These are phyloP conservation scores for Emmonsiellopsis sp. DNA, from an alignment of 2,329 filamentous ascomycete species.

Conservation along the genomic window DNA sequence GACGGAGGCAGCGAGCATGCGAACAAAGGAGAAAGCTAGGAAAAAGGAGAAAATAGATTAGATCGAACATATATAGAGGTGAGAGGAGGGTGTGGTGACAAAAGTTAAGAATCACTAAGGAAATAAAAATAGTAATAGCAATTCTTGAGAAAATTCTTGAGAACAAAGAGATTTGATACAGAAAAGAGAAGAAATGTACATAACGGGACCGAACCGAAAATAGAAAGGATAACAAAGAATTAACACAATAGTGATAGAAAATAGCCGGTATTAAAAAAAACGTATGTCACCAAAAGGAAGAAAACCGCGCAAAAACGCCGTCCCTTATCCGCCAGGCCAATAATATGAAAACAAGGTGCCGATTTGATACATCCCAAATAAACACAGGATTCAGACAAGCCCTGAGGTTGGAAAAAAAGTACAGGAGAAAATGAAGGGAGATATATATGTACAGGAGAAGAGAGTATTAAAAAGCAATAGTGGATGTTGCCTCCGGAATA, in stretches of 20 bases:
- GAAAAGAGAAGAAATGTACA: background rate
- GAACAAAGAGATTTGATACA: background rate
- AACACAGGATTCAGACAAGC: background rate
- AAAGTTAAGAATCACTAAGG: no score
- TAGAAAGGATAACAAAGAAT: no score
- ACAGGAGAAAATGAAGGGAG: conserved; percentile 1
- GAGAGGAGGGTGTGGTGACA: no score
- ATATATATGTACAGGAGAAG: conserved; percentile 7
- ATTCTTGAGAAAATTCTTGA: background rate
- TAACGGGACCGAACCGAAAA: background rate
- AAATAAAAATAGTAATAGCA: background rate
- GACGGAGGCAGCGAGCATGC: background rate
- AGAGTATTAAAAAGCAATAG: background rate
- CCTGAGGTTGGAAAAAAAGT: background rate
- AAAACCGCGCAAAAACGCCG: no score
- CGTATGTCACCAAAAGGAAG: no score
- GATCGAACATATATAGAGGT: no score
- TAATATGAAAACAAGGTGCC: background rate
- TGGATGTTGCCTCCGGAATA: background rate
- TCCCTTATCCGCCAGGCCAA: background rate
- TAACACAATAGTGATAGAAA: no score
- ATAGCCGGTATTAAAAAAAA: no score
- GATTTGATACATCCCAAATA: background rate
- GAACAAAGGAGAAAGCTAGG: background rate
- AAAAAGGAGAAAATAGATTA: background rate